These are phyloP conservation scores for Claviceps maximensis DNA, from an alignment of 2,329 filamentous ascomycete species.

Conservation along the genomic window DNA sequence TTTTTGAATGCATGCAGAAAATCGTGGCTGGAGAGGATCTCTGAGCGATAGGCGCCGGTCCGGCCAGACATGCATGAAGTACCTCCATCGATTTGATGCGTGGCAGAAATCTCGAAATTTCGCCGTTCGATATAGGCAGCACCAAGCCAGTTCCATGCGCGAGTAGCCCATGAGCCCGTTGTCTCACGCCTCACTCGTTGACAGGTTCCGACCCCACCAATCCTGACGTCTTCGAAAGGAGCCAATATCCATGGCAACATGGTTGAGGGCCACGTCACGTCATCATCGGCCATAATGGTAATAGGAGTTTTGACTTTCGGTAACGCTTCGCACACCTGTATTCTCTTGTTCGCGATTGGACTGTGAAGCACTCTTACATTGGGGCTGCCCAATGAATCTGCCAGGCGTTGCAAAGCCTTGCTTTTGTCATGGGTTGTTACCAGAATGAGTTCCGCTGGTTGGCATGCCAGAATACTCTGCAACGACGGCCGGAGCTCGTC, in stretches of 20 bases:
- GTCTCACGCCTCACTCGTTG: conserved; percentile 67
- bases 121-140: conserved; percentile 84
- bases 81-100: conserved; percentile 86
- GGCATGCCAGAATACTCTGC: conserved; percentile 58
- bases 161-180: conserved; percentile 42
- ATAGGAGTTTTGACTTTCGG: conserved; percentile 72
- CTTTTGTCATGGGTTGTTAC: conserved; percentile 78
- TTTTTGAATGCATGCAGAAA: conserved; percentile 86
- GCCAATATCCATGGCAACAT: conserved; percentile 86
- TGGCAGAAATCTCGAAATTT: conserved; percentile 94
- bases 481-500: conserved; percentile 74
- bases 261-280: conserved; percentile 81
- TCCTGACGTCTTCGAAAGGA: conserved; percentile 71
- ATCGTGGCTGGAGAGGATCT: conserved; percentile 71
- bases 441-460: conserved; percentile 62
- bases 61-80: conserved; percentile 95
- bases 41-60: conserved; percentile 80
- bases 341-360: conserved; percentile 83
- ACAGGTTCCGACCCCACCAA: conserved; percentile 86
- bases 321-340: conserved; percentile 84
- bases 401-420: conserved; percentile 53
- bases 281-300: conserved; percentile 89
- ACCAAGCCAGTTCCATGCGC: conserved; percentile 78
- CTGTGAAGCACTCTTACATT: conserved; percentile 65
- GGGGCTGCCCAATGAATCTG: conserved; percentile 42